Percentiles rank a stretch among this genome's conserved stretches.
These are phyloP conservation scores for Gastrolobium villosum DNA, from an alignment of 306 rosid genomes.

Conservation along the genomic window DNA sequence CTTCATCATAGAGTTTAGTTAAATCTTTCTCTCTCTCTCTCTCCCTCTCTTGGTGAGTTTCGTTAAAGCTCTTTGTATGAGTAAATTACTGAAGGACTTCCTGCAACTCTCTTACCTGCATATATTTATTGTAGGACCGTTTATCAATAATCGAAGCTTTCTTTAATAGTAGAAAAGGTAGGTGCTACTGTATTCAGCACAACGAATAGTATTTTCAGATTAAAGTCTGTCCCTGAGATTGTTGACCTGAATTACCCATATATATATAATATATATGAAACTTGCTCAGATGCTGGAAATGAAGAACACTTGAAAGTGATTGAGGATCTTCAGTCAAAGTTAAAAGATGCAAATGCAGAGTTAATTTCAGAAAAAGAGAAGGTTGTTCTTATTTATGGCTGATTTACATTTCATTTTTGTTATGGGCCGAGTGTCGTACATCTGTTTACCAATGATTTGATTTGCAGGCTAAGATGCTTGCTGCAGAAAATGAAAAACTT, in stretches of 20 bases:
- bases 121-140: slow-evolving; percentile 64
- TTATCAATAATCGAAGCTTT: slow-evolving; percentile 83
- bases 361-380: slow-evolving; percentile 63
- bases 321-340: slow-evolving; percentile 66
- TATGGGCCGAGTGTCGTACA: slow-evolving; percentile 18
- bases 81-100: slow-evolving; percentile 29
- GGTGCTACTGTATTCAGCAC: slow-evolving; percentile 33
- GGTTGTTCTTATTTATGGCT: slow-evolving; percentile 48
- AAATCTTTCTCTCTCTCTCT: background rate
- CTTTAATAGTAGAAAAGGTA: slow-evolving; percentile 65
- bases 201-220: slow-evolving; percentile 12
- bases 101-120: slow-evolving; percentile 40
- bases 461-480: slow-evolving; percentile 67
- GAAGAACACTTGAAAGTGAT: slow-evolving; percentile 57
- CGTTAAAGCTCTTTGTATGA: background rate
- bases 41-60: background rate
- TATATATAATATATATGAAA: background rate
- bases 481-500: slow-evolving; percentile 76
- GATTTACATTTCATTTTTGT: slow-evolving; percentile 23
- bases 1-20: background rate
- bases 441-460: background rate
- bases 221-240: slow-evolving; percentile 14
- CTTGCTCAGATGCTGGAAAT: slow-evolving; percentile 58
- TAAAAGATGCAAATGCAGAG: slow-evolving; percentile 62
- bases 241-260: slow-evolving; percentile 31